phyloP scores from a whole-genome alignment of 208 protist genomes.

The Trypanosoma melophagium region DNA sequence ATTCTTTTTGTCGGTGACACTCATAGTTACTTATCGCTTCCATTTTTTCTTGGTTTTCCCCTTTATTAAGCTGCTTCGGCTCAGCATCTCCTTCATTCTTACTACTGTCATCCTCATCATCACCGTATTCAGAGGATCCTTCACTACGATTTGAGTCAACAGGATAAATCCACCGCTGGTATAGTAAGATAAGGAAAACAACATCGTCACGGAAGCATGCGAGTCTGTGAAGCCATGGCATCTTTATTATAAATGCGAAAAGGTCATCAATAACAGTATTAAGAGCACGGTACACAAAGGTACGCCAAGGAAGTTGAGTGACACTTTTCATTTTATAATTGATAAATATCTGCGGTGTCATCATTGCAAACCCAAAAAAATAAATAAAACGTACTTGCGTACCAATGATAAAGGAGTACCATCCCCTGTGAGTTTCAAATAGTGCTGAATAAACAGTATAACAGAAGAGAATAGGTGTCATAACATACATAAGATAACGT shows the following conservation, averaged over 20 bases:
- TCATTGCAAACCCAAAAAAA: constrained; percentile 97
- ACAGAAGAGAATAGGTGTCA: constrained; percentile 90
- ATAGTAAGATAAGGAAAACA: constrained; percentile 97
- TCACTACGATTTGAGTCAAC: constrained; percentile 89
- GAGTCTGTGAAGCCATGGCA: constrained; percentile 97
- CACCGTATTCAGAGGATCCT: constrained; percentile 36
- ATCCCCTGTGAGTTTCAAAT: constrained; percentile 93
- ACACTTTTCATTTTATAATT: constrained; percentile 99
- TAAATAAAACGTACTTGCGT: constrained; percentile 92
- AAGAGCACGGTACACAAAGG: constrained; percentile 97
- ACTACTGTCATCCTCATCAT: constrained; percentile 14
- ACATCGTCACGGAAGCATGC: constrained; percentile 98
- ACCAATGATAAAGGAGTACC: constrained; percentile 91
- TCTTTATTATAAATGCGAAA: constrained; percentile 99
- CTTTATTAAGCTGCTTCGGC: constrained; percentile 1
- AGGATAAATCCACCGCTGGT: constrained; percentile 98
- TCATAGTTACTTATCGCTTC: constrained; percentile 17
- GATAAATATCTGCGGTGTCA: constrained; percentile 99
- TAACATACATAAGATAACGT: constrained; percentile 91
- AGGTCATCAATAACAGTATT: constrained; percentile 99
- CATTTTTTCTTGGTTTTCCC: not conserved
- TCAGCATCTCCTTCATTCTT: constrained; percentile 7
- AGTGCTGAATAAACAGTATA: constrained; percentile 96
- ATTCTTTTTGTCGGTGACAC: not conserved
- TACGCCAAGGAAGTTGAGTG: constrained; percentile 96